phyloP scores from a whole-genome alignment of 805 yeast genomes.

The Lipomyces starkeyi region DNA sequence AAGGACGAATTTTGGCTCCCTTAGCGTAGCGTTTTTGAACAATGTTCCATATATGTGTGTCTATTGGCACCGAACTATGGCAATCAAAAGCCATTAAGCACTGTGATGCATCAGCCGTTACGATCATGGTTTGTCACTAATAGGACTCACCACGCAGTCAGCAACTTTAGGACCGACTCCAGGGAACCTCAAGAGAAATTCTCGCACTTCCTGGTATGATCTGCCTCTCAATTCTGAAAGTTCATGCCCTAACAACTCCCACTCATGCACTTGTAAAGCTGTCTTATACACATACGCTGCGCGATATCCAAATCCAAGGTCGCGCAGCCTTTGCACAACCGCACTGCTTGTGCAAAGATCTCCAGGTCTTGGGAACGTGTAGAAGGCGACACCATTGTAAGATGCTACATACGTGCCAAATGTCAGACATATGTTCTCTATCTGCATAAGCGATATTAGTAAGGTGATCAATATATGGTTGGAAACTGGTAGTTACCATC shows the following conservation, averaged over 20 bases:
- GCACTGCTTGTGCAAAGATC: slow-evolving; percentile 3
- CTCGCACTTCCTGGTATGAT: slow-evolving; percentile 60
- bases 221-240: slow-evolving; percentile 54
- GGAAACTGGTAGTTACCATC: slow-evolving; percentile 63
- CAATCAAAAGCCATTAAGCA: slow-evolving; percentile 88
- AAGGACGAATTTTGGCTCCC: slow-evolving; percentile 43
- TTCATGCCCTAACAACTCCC: slow-evolving; percentile 46
- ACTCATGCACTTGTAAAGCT: slow-evolving; percentile 58
- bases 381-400: slow-evolving; percentile 61
- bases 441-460: background rate
- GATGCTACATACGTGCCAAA: slow-evolving; percentile 69
- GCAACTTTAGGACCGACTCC: slow-evolving; percentile 99
- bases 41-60: slow-evolving; percentile 91
- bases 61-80: slow-evolving; percentile 90
- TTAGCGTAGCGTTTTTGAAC: slow-evolving; percentile 45
- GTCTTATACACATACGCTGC: slow-evolving; percentile 87
- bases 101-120: background rate
- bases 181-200: slow-evolving; percentile 63
- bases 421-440: slow-evolving; percentile 43
- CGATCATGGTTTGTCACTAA: background rate
- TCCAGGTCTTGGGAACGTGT: slow-evolving; percentile 73
- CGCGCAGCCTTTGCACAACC: slow-evolving; percentile 54
- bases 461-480: background rate
- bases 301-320: slow-evolving; percentile 79
- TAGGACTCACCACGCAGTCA: slow-evolving; percentile 68